Base-by-base conservation (phyloP, 306 rosid genomes). In the Mucuna pruriens region DNA sequence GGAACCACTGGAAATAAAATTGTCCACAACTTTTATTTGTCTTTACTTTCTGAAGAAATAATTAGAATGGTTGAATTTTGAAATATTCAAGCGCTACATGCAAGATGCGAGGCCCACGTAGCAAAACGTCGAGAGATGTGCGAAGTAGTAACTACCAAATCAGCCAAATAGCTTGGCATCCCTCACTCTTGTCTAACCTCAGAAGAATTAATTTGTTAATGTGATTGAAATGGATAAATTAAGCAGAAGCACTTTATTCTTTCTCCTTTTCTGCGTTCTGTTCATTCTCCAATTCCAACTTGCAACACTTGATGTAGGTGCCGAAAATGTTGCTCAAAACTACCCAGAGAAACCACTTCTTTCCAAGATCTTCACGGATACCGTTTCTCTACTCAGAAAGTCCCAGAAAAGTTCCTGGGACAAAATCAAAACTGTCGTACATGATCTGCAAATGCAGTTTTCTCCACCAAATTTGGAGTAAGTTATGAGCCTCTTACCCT, bases 401-500 rank as follows among this genome's bases (percentile, higher is more conserved):
- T 86, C 97, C 16, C 93, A 89, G 23, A 69, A 84, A 78, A 79
- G 82, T 60, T 87, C 86, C 1, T 90, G 86, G 95, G 82, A 83
- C 25, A 90, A 86, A 78, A 67, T 88, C 64, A 90, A 84, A 84
- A 76, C 71, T 17, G 81, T 85, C 38, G 68, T 88, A 4, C 74
- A 80, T 34, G 88, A 88, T 12, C 51, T 90, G 69, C 91, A 87
- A 73, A 80, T 84, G 87, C 91, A 84, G 36, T 84, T 88, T 71
- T 83, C 89, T 62, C 85, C 88, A 45, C 91, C 94, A 42, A 82
- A 75, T 83, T 39, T 90, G 62, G 94, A 90, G 97, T 88, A 70
- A 85, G 91, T 78, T 85, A 2, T 0, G 10, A 44, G 20, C 2
- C 58, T 83, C 38, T 48, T 34, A 17, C 6, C 80, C 44, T 48